phyloP scores from a whole-genome alignment of 345 rosid species.

The Litchi chinensis region DNA sequence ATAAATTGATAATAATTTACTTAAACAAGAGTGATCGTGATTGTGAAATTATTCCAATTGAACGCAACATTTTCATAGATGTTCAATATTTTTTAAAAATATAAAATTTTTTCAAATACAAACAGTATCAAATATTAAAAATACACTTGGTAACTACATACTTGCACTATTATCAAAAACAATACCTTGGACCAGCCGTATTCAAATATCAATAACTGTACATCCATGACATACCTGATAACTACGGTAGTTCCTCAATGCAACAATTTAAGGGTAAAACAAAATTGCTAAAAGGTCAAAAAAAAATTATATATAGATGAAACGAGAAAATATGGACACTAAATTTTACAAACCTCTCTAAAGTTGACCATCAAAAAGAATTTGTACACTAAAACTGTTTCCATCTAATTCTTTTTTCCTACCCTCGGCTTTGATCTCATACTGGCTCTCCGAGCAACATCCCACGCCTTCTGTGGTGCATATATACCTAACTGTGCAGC shows the following conservation, averaged over 20 bases:
- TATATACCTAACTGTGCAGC: constrained; percentile 81
- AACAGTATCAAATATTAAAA: background rate
- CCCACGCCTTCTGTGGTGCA: constrained; percentile 99
- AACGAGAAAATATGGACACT: constrained; percentile 8
- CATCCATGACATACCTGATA: constrained; percentile 4
- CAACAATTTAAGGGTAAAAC: background rate
- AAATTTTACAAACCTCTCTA: constrained; percentile 23
- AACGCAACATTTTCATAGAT: no score
- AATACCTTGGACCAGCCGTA: background rate
- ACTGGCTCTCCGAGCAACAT: constrained; percentile 95
- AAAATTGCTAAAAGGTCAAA: background rate
- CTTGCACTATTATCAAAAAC: background rate
- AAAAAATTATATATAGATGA: background rate
- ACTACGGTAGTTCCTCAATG: background rate
- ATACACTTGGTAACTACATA: no score
- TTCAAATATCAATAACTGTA: constrained; percentile 4
- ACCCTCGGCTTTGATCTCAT: constrained; percentile 59
- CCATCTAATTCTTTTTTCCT: constrained; percentile 40
- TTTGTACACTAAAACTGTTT: constrained; percentile 13
- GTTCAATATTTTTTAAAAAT: no score
- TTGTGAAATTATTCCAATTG: background rate
- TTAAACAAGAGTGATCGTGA: background rate
- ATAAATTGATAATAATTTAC: no score
- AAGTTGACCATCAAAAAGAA: constrained; percentile 7
- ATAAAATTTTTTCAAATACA: background rate